Percentiles rank a stretch among this genome's conserved stretches.
Evolutionary conservation across 805 yeast genomes (phyloP).

Genomic region (Kuraishia ogatae): DNA sequence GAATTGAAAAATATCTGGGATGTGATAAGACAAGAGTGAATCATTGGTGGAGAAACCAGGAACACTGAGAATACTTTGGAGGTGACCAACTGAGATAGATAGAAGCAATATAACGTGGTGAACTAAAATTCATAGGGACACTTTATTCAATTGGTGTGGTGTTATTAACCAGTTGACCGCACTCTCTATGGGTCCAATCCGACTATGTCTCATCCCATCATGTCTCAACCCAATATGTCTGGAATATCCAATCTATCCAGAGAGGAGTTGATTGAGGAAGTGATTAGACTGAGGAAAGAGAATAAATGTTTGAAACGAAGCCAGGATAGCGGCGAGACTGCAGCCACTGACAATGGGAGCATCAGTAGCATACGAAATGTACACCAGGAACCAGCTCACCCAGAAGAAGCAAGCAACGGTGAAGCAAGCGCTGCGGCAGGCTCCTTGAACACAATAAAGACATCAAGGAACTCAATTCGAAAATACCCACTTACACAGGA

Average conservation of each 20-base stretch:
- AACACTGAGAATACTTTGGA: too few relatives aligned
- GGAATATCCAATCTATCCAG: neutral
- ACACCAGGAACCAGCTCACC: neutral
- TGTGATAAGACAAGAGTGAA: too few relatives aligned
- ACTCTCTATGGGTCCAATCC: too few relatives aligned
- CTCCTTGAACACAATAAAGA: too few relatives aligned
- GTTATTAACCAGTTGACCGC: too few relatives aligned
- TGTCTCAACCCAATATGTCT: neutral
- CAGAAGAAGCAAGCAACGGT: too few relatives aligned
- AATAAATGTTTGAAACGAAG: conserved; percentile 14
- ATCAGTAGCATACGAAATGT: neutral
- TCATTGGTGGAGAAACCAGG: too few relatives aligned
- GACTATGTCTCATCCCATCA: too few relatives aligned
- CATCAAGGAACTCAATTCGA: neutral
- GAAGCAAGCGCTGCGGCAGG: neutral
- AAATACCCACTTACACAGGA: conserved; percentile 31
- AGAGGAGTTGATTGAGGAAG: conserved; percentile 14
- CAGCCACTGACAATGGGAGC: neutral
- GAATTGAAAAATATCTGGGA: neutral
- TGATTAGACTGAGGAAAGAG: conserved; percentile 17
- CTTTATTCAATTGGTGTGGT: too few relatives aligned
- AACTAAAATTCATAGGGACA: too few relatives aligned
- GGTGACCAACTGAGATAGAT: neutral
- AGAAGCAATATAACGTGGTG: too few relatives aligned
- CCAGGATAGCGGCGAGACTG: neutral